These are phyloP conservation scores for Crucihimalaya himalaica DNA, from an alignment of 345 rosid species.

Conservation along the genomic window DNA sequence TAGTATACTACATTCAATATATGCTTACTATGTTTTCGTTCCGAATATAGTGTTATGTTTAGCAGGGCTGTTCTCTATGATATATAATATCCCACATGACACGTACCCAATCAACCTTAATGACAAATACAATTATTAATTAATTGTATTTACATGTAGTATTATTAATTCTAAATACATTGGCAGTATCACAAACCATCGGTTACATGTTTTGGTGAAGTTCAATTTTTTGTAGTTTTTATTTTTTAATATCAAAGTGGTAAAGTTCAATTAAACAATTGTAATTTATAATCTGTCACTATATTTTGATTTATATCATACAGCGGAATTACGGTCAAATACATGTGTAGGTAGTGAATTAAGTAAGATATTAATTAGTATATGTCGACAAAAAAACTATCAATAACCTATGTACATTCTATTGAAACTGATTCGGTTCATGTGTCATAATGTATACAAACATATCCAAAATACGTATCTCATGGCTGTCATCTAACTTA, in stretches of 20 bases:
- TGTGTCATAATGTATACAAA: slow-evolving; percentile 13
- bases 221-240: too few relatives aligned
- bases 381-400: not conserved
- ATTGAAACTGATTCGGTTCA: not conserved
- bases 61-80: not conserved
- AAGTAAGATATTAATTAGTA: not conserved
- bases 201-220: not conserved
- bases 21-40: not conserved
- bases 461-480: slow-evolving; percentile 22
- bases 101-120: not conserved
- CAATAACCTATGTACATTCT: not conserved
- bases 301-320: not conserved
- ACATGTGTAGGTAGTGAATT: slow-evolving; percentile 9
- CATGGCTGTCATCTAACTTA: slow-evolving; percentile 26
- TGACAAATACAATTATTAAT: not conserved
- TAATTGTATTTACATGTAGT: too few relatives aligned
- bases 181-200: not conserved
- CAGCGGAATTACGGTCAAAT: not conserved
- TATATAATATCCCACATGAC: not conserved
- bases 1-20: too few relatives aligned
- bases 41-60: not conserved
- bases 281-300: not conserved
- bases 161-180: not conserved
- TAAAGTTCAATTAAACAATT: not conserved
- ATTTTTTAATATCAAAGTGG: too few relatives aligned